Evolutionary conservation across 768 basidiomycete species (phyloP).

Genomic region (Trametes meyenii): DNA sequence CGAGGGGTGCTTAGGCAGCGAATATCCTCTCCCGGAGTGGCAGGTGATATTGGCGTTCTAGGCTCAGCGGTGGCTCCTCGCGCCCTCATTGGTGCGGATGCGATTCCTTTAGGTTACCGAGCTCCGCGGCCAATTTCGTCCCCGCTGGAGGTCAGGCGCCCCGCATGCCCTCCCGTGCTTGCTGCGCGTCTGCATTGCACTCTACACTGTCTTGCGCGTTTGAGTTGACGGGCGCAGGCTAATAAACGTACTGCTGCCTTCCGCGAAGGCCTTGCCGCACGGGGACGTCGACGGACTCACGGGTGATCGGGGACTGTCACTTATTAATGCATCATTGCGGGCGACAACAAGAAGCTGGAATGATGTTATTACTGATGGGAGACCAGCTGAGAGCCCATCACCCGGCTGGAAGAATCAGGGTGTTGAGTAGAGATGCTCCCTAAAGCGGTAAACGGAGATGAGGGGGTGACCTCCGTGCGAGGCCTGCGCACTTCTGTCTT

Average conservation of each 20-base stretch:
- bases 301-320: background rate
- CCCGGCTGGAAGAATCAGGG: constrained; percentile 12
- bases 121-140: background rate
- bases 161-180: background rate
- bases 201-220: background rate
- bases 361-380: constrained; percentile 19
- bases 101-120: background rate
- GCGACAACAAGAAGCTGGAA: constrained; percentile 1
- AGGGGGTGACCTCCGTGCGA: background rate
- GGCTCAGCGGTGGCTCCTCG: background rate
- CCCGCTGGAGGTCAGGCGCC: background rate
- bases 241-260: too few species aligned
- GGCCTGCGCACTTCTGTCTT: background rate
- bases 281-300: too few species aligned
- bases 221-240: too few species aligned
- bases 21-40: background rate
- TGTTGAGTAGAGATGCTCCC: constrained; percentile 18
- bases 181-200: background rate
- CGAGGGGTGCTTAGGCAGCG: background rate
- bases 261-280: background rate
- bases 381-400: constrained; percentile 5
- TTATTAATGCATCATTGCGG: constrained; percentile 7
- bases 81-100: background rate
- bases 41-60: background rate
- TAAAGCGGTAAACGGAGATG: constrained; percentile 13